Base-by-base conservation (phyloP, 805 yeast genomes). In the Teunomyces barrocoloradensis region DNA sequence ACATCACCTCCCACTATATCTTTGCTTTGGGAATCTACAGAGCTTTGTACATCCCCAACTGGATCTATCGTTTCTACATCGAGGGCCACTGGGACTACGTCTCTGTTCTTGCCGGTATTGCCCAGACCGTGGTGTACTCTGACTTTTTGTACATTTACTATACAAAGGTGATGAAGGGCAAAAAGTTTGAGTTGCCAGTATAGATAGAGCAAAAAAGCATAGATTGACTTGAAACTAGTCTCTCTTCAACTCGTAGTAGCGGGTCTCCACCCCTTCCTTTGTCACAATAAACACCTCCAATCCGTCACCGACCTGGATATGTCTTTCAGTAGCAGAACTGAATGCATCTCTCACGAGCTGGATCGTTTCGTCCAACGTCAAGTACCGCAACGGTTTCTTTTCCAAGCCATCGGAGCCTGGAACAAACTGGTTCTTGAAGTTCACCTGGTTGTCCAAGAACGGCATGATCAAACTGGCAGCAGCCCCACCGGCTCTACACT, bases 401-500 rank as follows among this genome's bases (percentile, higher is more conserved):
- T 77, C 76, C 9, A 73, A 79, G 17, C 94, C 95, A 50, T 87
- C 75, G 9, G 87, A 74, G 4, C 75, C 84, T 18, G 97, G 96
- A 55, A 81, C 49, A 65, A 77, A 81, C 69, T 94, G 99, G 73
- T 94, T 94, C 66, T 91, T 91, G 71, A 89, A 87, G 65, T 90
- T 89, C 53, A 94, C 99, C 74, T 94, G 99, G 68, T 91, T 92
- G 69, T 94, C 99, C 62, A 94, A 80, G 67, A 94, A 94, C 3
- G 99, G 99, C 95, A 91, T 90, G 56, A 94, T 90, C 70, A 94
- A 79, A 53, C 90, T 81, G 1, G 97, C 94, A 25, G 98, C 98
- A 11, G 97, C 94, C 37, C 99, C 99, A 54, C 96, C 97, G 2
- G 98, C 98, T 62, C 97, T 82, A 70, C 97, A 89, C 64, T 91